Evolutionary conservation across 179 eudicot genomes (phyloP), one percentile per base, ranked within the genome.

Genomic region (Dionaea muscipula): DNA sequence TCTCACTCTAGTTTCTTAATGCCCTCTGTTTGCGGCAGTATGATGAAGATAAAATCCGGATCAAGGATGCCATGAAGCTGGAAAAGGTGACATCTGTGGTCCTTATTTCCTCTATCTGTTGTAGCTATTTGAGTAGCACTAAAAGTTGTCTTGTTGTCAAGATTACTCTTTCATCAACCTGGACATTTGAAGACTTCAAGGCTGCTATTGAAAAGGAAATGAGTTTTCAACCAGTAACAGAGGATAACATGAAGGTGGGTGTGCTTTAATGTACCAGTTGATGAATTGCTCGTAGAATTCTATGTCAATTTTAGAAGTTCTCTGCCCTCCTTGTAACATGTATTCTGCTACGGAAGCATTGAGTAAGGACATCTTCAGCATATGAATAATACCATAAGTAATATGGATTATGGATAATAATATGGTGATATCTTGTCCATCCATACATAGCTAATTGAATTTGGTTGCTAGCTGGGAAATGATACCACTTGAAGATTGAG

Each of bases 181-280:
- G 93, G 98, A 82, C 80, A 26, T 64, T 84, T 55, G 93, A 91
- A 60, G 86, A 91, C 57, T 71, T 91, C 56, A 87, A 81, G 74
- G 67, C 70, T 75, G 72, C 85, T 33, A 75, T 87, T 72, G 53
- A 63, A 17, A 76, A 79, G 58, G 79, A 78, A 49, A 75, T 71
- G 45, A 79, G 72, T 64, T 63, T 73, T 43, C 72, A 72, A 26
- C 63, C 56, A 47, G 60, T 82, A 54, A 74, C 89, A 68, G 85
- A 84, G 51, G 53, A 70, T 63, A 87, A 84, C 79, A 68, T 88
- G 19, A 84, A 81, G 86, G 99, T 82, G 24, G 53, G 59, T 51
- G 26, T 22, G n/a, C 28, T 5, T 49, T 27, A 16, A 9, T 14
- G 19, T 43, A 43, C 23, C 10, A 33, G 10, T 57, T 19, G 36